These are phyloP conservation scores for Boletus tomentosulus DNA, from an alignment of 768 basidiomycete genomes.

Conservation along the genomic window DNA sequence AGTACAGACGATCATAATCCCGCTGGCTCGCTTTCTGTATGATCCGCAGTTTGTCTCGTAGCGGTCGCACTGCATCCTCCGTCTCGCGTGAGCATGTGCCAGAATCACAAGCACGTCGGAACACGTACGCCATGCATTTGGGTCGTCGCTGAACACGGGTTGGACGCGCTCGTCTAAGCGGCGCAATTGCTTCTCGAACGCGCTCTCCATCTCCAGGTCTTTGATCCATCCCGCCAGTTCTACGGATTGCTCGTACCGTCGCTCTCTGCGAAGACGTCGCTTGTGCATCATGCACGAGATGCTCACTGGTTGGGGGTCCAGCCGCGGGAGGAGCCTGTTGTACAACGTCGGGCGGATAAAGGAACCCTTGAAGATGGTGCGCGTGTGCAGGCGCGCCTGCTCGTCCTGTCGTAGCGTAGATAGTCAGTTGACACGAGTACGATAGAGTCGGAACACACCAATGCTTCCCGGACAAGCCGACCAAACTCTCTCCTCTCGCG, in stretches of 20 bases:
- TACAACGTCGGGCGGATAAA: conserved; percentile 59
- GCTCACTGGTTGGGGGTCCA: conserved; percentile 74
- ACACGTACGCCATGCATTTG: conserved; percentile 21
- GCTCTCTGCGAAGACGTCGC: conserved; percentile 41
- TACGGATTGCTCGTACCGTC: conserved; percentile 38
- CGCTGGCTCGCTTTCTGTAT: conserved; percentile 35
- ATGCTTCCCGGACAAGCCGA: conserved; percentile 43
- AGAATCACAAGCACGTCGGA: neutral
- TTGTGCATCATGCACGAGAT: conserved; percentile 66
- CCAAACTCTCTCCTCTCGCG: conserved; percentile 48
- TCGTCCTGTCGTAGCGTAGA: conserved; percentile 44
- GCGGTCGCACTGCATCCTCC: conserved; percentile 38
- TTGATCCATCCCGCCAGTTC: conserved; percentile 32
- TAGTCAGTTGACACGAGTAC: neutral
- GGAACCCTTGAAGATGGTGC: conserved; percentile 69
- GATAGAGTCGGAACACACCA: conserved; percentile 38
- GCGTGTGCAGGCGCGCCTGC: conserved; percentile 46
- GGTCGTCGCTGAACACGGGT: conserved; percentile 27
- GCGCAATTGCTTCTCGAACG: conserved; percentile 34
- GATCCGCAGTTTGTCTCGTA: conserved; percentile 27
- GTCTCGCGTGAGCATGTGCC: conserved; percentile 4
- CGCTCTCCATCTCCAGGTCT: conserved; percentile 35
- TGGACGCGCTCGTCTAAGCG: conserved; percentile 15
- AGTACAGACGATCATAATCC: conserved; percentile 40
- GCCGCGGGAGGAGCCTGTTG: conserved; percentile 71